Evolutionary conservation across 2,329 filamentous ascomycete species (phyloP), one percentile per base, ranked within the genome.

Genomic region (Fusarium musae): DNA sequence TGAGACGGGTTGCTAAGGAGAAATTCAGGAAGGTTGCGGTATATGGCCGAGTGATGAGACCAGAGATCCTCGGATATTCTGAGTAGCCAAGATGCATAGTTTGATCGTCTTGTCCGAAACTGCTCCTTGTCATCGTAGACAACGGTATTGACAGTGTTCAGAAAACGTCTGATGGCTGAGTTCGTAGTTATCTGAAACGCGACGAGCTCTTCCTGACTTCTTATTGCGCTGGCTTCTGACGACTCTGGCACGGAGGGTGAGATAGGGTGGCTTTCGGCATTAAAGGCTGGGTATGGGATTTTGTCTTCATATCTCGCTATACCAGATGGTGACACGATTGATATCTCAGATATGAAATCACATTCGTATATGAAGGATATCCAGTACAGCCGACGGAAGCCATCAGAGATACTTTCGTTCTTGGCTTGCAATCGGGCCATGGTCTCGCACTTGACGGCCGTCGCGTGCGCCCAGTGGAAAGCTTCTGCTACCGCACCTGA

Each of bases 151-250:
- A 79, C 77, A 2, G 78, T 74, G 9, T 80, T 80, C 0, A 80
- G 50, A 36, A 80, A 79, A 0, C 79, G 74, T 8, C 79, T 67
- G 17, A 80, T 80, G 2, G 79, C 77, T 2, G 79, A 77, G 49
- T 79, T 80, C 4, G 79, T 80, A 19, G 74, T 79, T 26, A 80
- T 78, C 8, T 80, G 79, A 17, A 80, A 80, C 1, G 77, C 78
- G 0, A 79, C 74, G 2, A 80, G 63, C 28, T 80, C 78, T 49
- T 80, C 75, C 3, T 65, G 63, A 2, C 26, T 50, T 2, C 49
- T 5, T 0, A 11, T 65, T 1, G 40, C 16, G 5, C 2, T 42
- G 9, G 3, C 5, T n/a, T 50, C 50, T 6, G 43, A 57, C 1
- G 63, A 34, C 2, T 65, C 32, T 15, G 17, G 30, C 9, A 13